These are phyloP conservation scores for Phyllosticta capitalensis DNA, from an alignment of 2,329 filamentous ascomycete genomes.

Conservation along the genomic window DNA sequence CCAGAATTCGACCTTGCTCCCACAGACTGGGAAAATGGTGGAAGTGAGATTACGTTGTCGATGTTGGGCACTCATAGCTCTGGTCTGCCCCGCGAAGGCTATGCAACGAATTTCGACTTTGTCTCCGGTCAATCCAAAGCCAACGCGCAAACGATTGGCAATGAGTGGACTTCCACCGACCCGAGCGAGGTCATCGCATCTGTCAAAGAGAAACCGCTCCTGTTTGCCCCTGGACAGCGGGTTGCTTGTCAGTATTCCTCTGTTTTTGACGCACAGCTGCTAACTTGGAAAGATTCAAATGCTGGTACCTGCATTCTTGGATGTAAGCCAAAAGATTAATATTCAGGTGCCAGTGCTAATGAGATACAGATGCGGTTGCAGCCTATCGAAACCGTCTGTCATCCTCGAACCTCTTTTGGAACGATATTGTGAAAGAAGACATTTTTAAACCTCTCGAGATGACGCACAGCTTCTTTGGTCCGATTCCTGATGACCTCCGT, in stretches of 20 bases:
- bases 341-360: constrained; percentile 1
- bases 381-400: constrained; percentile 19
- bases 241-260: constrained; percentile 16
- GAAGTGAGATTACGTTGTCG: constrained; percentile 22
- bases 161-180: constrained; percentile 17
- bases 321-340: not conserved
- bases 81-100: constrained; percentile 22
- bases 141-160: constrained; percentile 19
- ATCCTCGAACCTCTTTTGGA: constrained; percentile 16
- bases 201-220: constrained; percentile 16
- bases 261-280: not conserved
- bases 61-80: constrained; percentile 26
- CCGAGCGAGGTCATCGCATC: constrained; percentile 16
- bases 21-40: constrained; percentile 22
- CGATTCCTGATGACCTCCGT: constrained; percentile 16
- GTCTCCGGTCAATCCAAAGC: constrained; percentile 18
- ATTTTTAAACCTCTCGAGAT: constrained; percentile 19
- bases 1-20: constrained; percentile 18
- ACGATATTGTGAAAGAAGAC: constrained; percentile 15
- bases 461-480: constrained; percentile 20
- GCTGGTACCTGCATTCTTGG: constrained; percentile 21
- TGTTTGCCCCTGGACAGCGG: constrained; percentile 23
- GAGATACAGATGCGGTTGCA: constrained; percentile 15
- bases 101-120: constrained; percentile 23
- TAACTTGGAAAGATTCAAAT: constrained; percentile 17